These are phyloP conservation scores for Heracleum sosnowskyi DNA, from an alignment of 129 eudicot genomes.

Conservation along the genomic window DNA sequence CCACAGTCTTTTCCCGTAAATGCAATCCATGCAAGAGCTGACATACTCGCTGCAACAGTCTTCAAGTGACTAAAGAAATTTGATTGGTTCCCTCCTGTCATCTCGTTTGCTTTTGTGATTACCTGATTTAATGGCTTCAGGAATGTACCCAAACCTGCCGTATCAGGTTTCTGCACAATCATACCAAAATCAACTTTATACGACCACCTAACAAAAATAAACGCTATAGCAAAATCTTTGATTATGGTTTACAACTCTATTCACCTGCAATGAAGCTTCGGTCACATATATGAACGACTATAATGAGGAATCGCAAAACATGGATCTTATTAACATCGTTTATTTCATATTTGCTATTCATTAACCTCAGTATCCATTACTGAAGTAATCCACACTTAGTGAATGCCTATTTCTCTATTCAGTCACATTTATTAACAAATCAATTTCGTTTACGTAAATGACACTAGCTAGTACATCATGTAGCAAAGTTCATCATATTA, in stretches of 20 bases:
- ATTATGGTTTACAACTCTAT: neutral
- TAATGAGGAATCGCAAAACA: neutral
- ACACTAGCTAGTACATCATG: neutral
- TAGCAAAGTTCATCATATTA: neutral
- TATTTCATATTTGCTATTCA: neutral
- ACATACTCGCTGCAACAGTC: slow-evolving; percentile 67
- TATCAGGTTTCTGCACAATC: slow-evolving; percentile 74
- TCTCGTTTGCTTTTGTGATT: slow-evolving; percentile 48
- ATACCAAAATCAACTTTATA: slow-evolving; percentile 11
- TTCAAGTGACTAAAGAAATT: slow-evolving; percentile 73
- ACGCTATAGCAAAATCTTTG: neutral
- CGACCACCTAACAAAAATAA: neutral
- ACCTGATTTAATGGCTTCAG: slow-evolving; percentile 71
- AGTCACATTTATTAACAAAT: too few species aligned
- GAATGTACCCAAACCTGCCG: slow-evolving; percentile 62
- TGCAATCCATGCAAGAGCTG: slow-evolving; percentile 93
- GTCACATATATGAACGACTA: neutral
- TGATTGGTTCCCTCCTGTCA: slow-evolving; percentile 72
- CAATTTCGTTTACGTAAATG: neutral
- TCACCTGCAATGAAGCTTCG: neutral
- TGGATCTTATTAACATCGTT: neutral
- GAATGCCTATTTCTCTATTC: neutral
- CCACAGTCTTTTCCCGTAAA: slow-evolving; percentile 88
- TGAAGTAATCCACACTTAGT: too few species aligned
- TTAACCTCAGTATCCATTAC: neutral